phyloP scores from a whole-genome alignment of 805 yeast species.

The Saturnispora ahearnii region DNA sequence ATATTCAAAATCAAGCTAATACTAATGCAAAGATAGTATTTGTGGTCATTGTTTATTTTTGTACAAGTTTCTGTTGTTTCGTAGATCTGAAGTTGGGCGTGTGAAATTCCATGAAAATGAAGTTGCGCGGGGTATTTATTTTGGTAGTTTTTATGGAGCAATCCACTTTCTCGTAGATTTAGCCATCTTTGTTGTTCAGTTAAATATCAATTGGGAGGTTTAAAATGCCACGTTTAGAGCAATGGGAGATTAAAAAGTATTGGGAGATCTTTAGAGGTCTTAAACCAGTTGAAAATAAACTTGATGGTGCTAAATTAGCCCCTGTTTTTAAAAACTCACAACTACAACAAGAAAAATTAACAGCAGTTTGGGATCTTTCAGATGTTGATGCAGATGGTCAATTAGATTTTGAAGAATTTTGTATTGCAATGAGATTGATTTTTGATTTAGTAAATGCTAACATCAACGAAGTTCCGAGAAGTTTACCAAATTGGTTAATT shows the following conservation, averaged over 20 bases:
- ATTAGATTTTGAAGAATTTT: constrained; percentile 94
- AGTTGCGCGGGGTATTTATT: not conserved
- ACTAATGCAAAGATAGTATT: not conserved
- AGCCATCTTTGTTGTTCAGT: not conserved
- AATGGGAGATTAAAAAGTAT: constrained; percentile 93
- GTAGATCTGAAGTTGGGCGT: no score
- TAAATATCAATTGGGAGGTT: not conserved
- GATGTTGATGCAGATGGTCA: constrained; percentile 90
- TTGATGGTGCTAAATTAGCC: constrained; percentile 77
- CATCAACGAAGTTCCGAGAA: constrained; percentile 47
- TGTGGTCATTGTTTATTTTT: not conserved
- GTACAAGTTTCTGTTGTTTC: no score
- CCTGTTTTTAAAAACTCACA: constrained; percentile 86
- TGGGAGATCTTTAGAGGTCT: constrained; percentile 96
- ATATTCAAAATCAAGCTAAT: not conserved
- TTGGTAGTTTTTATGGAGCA: not conserved
- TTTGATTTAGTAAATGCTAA: constrained; percentile 82
- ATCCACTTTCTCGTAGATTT: not conserved
- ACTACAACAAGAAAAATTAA: constrained; percentile 65
- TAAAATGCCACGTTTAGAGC: constrained; percentile 61
- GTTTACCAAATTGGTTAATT: constrained; percentile 84
- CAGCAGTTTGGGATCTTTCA: constrained; percentile 81
- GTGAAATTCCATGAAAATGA: not conserved
- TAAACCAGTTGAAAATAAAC: constrained; percentile 68
- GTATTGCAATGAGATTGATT: constrained; percentile 92